Base-by-base conservation (phyloP, 1,139 yeast genomes). In the Eremothecium cymbalariae region DNA sequence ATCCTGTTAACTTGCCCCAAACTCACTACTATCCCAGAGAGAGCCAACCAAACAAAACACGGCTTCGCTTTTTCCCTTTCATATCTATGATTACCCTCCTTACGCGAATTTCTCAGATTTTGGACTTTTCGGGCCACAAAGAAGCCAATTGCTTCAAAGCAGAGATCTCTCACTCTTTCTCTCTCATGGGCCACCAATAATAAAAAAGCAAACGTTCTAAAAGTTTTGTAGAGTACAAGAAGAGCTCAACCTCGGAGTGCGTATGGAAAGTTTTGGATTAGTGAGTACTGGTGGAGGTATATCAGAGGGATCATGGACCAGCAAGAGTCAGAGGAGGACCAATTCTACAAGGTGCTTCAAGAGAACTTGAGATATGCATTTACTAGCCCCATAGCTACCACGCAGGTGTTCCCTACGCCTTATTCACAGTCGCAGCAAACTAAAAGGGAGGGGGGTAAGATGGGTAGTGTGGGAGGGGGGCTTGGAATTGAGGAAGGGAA, bases 331-430 rank as follows among this genome's bases (percentile, higher is more conserved):
- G 30, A 27, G 30, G 30, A 27, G 30, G 30, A 27, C 21, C 30
- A 27, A 14, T 27, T 27, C 17, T 27, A 27, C 14, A 27, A 17
- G 14, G 30, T 27, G 21, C 30, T 27, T 16, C 30, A 27, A 14
- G 30, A 27, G 7, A 27, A 27, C 21, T 18, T 27, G 30, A n/a
- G 21, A 9, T 51, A 50, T 28, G 46, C 48, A 9, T 52, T 53
- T 28, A 45, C 51, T 28, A 52, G 57, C 37, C 58, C 58, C 4
- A 28, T 50, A 14, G 56, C 53, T 4, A 38, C 48, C 8, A 51
- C 51, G 12, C 50, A 54, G 8, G 54, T 52, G 25, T 51, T 53
- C 19, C 59, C 59, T 16, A 55, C 59, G 1, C 59, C 59, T 1
- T 55, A 53, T 34, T 51, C 59, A 3, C 43, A 47, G 21, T 45